phyloP scores from a whole-genome alignment of 2,329 filamentous ascomycete species.

The Alternaria sp. region DNA sequence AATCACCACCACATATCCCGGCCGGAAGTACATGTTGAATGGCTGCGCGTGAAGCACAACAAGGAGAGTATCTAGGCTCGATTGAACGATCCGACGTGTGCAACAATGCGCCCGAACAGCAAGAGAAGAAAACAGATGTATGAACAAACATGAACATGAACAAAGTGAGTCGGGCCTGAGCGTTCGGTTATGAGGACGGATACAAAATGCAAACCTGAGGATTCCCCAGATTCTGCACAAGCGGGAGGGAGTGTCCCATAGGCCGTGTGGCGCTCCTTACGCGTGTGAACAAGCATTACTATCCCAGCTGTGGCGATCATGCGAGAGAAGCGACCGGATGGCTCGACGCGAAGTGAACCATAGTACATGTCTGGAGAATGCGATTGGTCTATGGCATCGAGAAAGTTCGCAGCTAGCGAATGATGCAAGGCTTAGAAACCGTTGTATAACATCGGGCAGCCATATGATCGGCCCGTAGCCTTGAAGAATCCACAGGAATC shows the following conservation, averaged over 20 bases:
- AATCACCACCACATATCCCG: conserved; percentile 44
- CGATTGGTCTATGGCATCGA: neutral
- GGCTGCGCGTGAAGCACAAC: neutral
- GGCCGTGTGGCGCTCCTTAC: conserved; percentile 19
- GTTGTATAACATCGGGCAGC: conserved; percentile 7
- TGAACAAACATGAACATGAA: conserved; percentile 14
- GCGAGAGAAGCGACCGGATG: conserved; percentile 9
- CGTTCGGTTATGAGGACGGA: conserved; percentile 13
- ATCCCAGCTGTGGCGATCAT: conserved; percentile 16
- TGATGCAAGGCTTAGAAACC: conserved; percentile 15
- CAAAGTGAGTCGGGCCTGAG: conserved; percentile 2
- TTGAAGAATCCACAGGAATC: conserved; percentile 1
- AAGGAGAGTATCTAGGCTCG: neutral
- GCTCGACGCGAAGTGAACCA: conserved; percentile 10
- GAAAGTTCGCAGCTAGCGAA: neutral
- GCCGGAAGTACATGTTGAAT: conserved; percentile 35
- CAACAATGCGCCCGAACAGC: conserved; percentile 6
- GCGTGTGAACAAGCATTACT: conserved; percentile 15
- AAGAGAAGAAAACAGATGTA: conserved; percentile 7
- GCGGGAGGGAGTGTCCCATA: conserved; percentile 20
- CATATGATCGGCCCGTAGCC: conserved; percentile 4
- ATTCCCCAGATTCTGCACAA: conserved; percentile 28
- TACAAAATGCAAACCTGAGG: conserved; percentile 12
- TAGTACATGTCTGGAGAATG: neutral
- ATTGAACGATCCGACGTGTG: conserved; percentile 1